Percentiles rank a stretch among this genome's conserved stretches.
Conservation (phyloP, 2,329 filamentous ascomycete species). For the Colletotrichum caudatum region DNA sequence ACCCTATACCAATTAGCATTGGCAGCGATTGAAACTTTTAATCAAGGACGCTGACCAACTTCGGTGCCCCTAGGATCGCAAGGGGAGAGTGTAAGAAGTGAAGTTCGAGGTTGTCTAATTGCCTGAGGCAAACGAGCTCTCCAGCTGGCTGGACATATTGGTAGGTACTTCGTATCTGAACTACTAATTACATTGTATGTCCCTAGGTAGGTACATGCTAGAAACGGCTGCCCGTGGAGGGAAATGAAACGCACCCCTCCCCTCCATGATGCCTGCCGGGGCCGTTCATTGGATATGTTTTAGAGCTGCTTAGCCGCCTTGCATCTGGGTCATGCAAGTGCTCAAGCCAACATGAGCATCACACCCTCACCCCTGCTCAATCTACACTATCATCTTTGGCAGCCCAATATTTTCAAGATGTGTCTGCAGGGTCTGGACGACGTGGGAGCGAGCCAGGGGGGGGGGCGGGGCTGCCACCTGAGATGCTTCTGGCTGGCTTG, state of each 20-base stretch:
- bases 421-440: constrained; percentile 42
- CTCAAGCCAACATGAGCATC: constrained; percentile 40
- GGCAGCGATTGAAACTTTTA: not conserved
- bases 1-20: not conserved
- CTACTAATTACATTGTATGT: too few relatives aligned
- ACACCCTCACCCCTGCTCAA: constrained; percentile 36
- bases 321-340: constrained; percentile 43
- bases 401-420: constrained; percentile 39
- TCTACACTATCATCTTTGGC: constrained; percentile 33
- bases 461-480: constrained; percentile 18
- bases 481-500: constrained; percentile 10
- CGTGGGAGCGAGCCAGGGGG: constrained; percentile 13
- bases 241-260: constrained; percentile 40
- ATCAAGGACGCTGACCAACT: constrained; percentile 7
- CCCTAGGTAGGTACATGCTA: constrained; percentile 15
- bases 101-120: not conserved
- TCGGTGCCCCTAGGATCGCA: not conserved
- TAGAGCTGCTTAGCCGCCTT: constrained; percentile 44
- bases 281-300: constrained; percentile 38
- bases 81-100: constrained; percentile 5
- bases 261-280: constrained; percentile 11
- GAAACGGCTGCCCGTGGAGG: not conserved
- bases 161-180: constrained; percentile 5
- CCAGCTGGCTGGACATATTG: not conserved
- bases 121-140: constrained; percentile 1